Evolutionary conservation across 225 moss, liverwort and hornwort genomes (phyloP), one percentile per base, ranked within the genome.

Genomic region (Lunularia cruciata): DNA sequence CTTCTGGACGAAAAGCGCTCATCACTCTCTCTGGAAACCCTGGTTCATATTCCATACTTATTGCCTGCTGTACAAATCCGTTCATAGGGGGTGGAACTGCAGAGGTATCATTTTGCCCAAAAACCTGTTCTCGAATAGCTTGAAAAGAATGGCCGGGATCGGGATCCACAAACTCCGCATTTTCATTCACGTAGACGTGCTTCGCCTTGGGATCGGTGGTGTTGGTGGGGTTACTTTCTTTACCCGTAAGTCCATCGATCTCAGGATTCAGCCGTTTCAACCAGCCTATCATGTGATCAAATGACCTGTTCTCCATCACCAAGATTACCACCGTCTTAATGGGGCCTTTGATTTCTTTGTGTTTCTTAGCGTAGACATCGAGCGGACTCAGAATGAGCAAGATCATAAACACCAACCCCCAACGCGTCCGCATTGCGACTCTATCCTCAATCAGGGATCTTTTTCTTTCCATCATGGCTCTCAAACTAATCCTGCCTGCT

Each of bases 291-390:
- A 98, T 89, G 74, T 98, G 90, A 36, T 98, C 98, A 19, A 98
- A 98, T 7, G 98, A 98, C 31, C 98, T 89, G 71, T 98, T 98
- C 79, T 98, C 98, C 98, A 93, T 93, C 55, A 98, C 93, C 35
- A 98, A 54, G 7, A 98, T 81, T 36, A 98, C 98, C 6, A 98
- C 69, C 6, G 91, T 98, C 76, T 98, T 91, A 57, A 98, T 91
- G 0, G 91, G 91, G 0, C 98, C 93, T 9, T 73, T 74, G 7
- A 93, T 85, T 33, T 61, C 51, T 23, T 6, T 34, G 14, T 60
- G n/a, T 36, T 36, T 71, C 47, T 3, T 49, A 16, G 56, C 69
- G 20, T 43, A 11, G 22, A 57, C 56, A 15, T 57, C 14, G 26
- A 47, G 30, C 37, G 69, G 69, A 69, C 40, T 40, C 56, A 69